Conservation (phyloP, 2,329 filamentous ascomycete genomes). For the Trichoderma arundinaceum region DNA sequence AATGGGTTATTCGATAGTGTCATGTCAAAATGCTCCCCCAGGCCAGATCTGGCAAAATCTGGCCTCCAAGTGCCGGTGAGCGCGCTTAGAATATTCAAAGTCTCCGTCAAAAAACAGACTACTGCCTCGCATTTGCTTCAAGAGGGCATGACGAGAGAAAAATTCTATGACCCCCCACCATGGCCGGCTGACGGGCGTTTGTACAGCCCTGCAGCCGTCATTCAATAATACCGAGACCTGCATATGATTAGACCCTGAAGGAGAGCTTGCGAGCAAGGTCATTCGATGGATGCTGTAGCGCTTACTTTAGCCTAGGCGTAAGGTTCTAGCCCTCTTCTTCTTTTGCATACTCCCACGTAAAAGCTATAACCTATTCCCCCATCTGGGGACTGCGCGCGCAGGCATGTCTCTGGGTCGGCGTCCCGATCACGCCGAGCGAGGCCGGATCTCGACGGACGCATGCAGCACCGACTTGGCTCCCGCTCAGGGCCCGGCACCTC, state of each 20-base stretch:
- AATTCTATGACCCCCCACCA: background rate
- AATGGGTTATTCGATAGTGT: background rate
- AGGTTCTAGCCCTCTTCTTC: slow-evolving; percentile 15
- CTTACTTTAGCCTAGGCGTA: slow-evolving; percentile 21
- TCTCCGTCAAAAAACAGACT: slow-evolving; percentile 2
- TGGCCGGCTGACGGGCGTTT: slow-evolving; percentile 3
- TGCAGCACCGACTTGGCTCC: slow-evolving; percentile 26
- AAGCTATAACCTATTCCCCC: background rate
- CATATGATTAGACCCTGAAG: slow-evolving; percentile 1
- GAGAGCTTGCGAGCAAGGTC: background rate
- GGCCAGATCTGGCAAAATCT: slow-evolving; percentile 4
- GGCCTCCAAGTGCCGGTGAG: background rate
- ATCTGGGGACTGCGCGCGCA: background rate
- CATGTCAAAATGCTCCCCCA: background rate
- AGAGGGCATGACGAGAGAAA: background rate
- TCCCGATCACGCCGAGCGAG: slow-evolving; percentile 9
- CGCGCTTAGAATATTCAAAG: background rate
- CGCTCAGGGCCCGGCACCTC: slow-evolving; percentile 23
- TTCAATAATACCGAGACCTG: background rate
- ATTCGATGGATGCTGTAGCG: slow-evolving; percentile 27
- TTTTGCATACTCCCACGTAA: background rate
- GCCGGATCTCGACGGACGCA: slow-evolving; percentile 13
- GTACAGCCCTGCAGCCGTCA: slow-evolving; percentile 17
- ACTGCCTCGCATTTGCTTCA: background rate
- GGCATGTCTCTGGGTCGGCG: background rate